Conservation (phyloP, 495 filamentous ascomycete species). For the Xylaria curta region DNA sequence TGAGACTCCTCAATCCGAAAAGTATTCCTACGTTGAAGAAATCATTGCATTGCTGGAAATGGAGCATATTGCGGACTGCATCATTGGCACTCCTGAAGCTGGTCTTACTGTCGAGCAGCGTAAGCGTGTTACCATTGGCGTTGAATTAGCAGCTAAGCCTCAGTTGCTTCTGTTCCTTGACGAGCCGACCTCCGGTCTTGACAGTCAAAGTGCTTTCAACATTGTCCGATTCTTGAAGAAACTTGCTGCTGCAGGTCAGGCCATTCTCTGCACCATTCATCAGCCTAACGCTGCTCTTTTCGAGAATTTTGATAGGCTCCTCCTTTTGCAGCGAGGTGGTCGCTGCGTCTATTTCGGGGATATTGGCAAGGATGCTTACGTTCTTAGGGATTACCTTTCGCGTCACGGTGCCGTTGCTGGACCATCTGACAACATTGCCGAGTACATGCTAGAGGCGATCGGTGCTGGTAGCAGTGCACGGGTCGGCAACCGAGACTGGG, state of each 20-base stretch:
- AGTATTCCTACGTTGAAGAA: constrained; percentile 83
- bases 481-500: constrained; percentile 79
- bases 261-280: constrained; percentile 91
- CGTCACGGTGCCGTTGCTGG: constrained; percentile 61
- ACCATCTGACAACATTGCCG: constrained; percentile 75
- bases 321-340: constrained; percentile 72
- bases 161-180: constrained; percentile 87
- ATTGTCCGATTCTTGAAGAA: constrained; percentile 89
- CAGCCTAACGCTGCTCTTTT: constrained; percentile 88
- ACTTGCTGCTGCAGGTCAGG: constrained; percentile 80
- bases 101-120: constrained; percentile 92
- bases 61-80: constrained; percentile 81
- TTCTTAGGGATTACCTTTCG: constrained; percentile 54
- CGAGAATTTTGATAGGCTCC: constrained; percentile 75
- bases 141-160: constrained; percentile 86
- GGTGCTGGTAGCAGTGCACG: constrained; percentile 78
- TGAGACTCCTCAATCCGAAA: constrained; percentile 70
- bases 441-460: constrained; percentile 88
- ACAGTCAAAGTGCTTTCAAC: constrained; percentile 85
- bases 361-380: constrained; percentile 55
- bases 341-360: constrained; percentile 77
- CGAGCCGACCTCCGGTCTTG: constrained; percentile 88
- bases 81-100: constrained; percentile 76
- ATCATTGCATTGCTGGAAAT: constrained; percentile 83
- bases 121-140: constrained; percentile 89